A percentile compares a stretch with the other conserved stretches of the same genome.
Conservation (phyloP, 192 early-diverging fungal species). For the Linnemannia exigua region DNA sequence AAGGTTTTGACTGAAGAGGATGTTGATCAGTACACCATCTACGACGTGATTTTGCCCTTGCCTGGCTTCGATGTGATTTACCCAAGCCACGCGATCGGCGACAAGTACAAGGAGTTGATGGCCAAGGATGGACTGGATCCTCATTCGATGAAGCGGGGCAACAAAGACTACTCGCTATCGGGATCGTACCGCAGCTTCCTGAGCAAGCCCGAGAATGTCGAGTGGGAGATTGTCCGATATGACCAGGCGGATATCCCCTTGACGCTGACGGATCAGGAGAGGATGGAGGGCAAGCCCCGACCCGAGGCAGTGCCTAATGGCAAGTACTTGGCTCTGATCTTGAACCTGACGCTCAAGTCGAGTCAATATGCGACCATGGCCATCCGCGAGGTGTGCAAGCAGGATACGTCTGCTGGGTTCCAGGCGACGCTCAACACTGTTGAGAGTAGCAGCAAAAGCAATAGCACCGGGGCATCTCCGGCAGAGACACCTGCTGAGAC, state of each 20-base stretch:
- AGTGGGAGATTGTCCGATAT: slow-evolving; percentile 77
- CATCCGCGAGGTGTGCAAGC: slow-evolving; percentile 88
- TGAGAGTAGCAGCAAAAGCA: neutral
- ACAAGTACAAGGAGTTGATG: slow-evolving; percentile 81
- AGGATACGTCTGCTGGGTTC: slow-evolving; percentile 70
- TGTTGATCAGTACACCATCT: slow-evolving; percentile 77
- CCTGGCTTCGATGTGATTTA: slow-evolving; percentile 87
- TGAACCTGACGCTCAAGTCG: slow-evolving; percentile 83
- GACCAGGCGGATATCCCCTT: slow-evolving; percentile 71
- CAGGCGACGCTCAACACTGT: slow-evolving; percentile 56
- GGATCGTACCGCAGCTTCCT: slow-evolving; percentile 79
- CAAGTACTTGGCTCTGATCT: slow-evolving; percentile 75
- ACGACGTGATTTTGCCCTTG: slow-evolving; percentile 94
- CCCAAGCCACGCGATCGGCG: slow-evolving; percentile 80
- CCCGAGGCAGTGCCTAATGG: slow-evolving; percentile 63
- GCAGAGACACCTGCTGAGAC: neutral
- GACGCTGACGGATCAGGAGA: slow-evolving; percentile 74
- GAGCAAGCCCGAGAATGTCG: slow-evolving; percentile 69
- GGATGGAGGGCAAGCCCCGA: slow-evolving; percentile 62
- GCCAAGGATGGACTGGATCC: slow-evolving; percentile 79
- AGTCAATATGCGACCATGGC: slow-evolving; percentile 98
- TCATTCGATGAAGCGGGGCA: slow-evolving; percentile 62
- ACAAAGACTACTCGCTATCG: slow-evolving; percentile 70
- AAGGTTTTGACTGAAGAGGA: slow-evolving; percentile 79
- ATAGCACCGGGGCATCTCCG: neutral